A percentile compares a stretch with the other conserved stretches of the same genome.
Evolutionary conservation across 371 early-diverging fungal species (phyloP).

Genomic region (Dinochytrium kinnereticum): DNA sequence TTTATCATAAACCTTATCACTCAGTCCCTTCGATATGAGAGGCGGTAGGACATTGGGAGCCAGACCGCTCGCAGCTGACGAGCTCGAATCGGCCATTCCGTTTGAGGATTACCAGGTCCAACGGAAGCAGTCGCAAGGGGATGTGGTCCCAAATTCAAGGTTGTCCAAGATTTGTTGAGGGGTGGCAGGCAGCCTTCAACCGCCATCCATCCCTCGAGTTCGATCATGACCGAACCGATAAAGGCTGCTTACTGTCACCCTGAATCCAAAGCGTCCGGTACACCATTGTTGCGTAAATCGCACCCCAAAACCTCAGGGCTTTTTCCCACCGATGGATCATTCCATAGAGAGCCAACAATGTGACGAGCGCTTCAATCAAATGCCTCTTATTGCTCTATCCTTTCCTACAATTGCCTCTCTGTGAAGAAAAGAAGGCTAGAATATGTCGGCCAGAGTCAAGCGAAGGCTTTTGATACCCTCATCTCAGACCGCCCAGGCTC

Average conservation of each 20-base stretch:
- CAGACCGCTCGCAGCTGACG: neutral
- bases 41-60: slow-evolving; percentile 37
- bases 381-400: too few relatives aligned
- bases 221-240: neutral
- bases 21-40: slow-evolving; percentile 59
- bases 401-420: too few relatives aligned
- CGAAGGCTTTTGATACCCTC: slow-evolving; percentile 13
- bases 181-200: too few relatives aligned
- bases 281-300: neutral
- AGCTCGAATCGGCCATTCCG: neutral
- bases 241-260: too few relatives aligned
- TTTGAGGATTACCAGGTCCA: too few relatives aligned
- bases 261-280: too few relatives aligned
- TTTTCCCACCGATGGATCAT: too few relatives aligned
- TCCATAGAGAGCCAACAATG: too few relatives aligned
- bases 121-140: too few relatives aligned
- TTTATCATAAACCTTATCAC: slow-evolving; percentile 89
- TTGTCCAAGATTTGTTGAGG: neutral
- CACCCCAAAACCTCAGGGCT: too few relatives aligned
- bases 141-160: neutral
- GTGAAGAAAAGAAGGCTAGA: neutral
- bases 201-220: neutral
- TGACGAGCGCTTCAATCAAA: too few relatives aligned
- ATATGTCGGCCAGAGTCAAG: slow-evolving; percentile 1
- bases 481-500: neutral